Evolutionary conservation across 106 monocot species (phyloP), one percentile per base, ranked within the genome.

Genomic region (Ottelia alismoides): DNA sequence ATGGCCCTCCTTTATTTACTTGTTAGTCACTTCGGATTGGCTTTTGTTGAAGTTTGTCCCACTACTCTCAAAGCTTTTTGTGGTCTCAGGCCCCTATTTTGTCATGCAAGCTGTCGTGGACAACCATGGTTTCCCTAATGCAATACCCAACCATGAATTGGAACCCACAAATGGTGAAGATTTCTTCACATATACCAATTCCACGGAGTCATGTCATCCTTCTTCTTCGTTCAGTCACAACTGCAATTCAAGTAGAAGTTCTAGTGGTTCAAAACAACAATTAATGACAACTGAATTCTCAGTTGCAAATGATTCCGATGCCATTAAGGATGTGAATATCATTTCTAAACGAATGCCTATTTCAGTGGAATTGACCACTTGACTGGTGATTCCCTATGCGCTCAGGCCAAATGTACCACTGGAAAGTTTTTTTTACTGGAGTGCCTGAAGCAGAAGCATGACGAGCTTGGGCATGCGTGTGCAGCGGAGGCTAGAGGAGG

Each of bases 221-320:
- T 86, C 78, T 30, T 65, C 75, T 29, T 76, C 79, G 2, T 67
- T 72, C 20, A 74, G 73, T 58, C 72, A 76, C 20, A 76, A 58
- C 32, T 88, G 74, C 0, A 76, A 28, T 63, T 88, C 88, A 25
- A 83, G 73, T 55, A 72, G 56, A 9, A 59, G 61, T 31, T 68
- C 46, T 76, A 74, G 44, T 53, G 71, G 56, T 14, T 26, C 47
- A 16, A 67, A 67, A 40, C 66, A 67, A 45, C 18, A 2, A 1
- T 19, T 27, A 30, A 43, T 30, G 45, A 30, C 61, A 46, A 17
- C 57, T 5, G 53, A 56, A 7, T 26, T 58, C 67, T 45, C 55
- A 58, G 31, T 67, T 1, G 67, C 72, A 57, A 65, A 60, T 61
- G 77, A 78, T 66, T 27, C 47, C 14, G 28, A 28, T 1, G 10